Evolutionary conservation across 495 filamentous ascomycete species (phyloP).

Genomic region (Aspergillus indologenus): DNA sequence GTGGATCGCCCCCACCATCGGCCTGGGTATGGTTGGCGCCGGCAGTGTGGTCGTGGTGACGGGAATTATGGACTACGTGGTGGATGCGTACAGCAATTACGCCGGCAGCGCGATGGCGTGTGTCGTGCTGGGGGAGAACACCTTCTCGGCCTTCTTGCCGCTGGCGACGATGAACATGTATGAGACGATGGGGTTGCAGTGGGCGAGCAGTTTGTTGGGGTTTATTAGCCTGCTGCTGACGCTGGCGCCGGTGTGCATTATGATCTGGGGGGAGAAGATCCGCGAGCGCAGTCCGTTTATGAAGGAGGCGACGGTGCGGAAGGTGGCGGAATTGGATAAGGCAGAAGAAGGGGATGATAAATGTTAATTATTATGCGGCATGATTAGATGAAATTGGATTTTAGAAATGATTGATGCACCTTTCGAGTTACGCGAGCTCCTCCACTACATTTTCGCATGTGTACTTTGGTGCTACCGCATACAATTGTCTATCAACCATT

Average conservation of each 20-base stretch:
- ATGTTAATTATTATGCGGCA: too few relatives aligned
- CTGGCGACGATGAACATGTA: slow-evolving; percentile 45
- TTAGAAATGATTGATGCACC: too few relatives aligned
- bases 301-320: slow-evolving; percentile 32
- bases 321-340: neutral
- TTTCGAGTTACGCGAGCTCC: too few relatives aligned
- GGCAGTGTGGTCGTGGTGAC: slow-evolving; percentile 32
- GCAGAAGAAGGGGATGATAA: neutral
- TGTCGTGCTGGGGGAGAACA: slow-evolving; percentile 37
- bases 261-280: slow-evolving; percentile 31
- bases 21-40: slow-evolving; percentile 21
- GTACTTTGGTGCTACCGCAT: too few relatives aligned
- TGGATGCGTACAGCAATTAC: slow-evolving; percentile 33
- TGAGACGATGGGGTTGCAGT: slow-evolving; percentile 37
- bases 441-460: too few relatives aligned
- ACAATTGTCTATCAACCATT: too few relatives aligned
- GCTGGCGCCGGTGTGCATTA: slow-evolving; percentile 28
- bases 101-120: slow-evolving; percentile 35
- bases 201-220: slow-evolving; percentile 42
- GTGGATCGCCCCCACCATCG: slow-evolving; percentile 27
- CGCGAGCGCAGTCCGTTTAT: slow-evolving; percentile 35
- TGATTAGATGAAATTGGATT: too few relatives aligned
- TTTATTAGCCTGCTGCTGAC: slow-evolving; percentile 35
- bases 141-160: slow-evolving; percentile 36
- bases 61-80: slow-evolving; percentile 31